phyloP scores from a whole-genome alignment of 495 filamentous ascomycete species.

The Parathielavia appendiculata region DNA sequence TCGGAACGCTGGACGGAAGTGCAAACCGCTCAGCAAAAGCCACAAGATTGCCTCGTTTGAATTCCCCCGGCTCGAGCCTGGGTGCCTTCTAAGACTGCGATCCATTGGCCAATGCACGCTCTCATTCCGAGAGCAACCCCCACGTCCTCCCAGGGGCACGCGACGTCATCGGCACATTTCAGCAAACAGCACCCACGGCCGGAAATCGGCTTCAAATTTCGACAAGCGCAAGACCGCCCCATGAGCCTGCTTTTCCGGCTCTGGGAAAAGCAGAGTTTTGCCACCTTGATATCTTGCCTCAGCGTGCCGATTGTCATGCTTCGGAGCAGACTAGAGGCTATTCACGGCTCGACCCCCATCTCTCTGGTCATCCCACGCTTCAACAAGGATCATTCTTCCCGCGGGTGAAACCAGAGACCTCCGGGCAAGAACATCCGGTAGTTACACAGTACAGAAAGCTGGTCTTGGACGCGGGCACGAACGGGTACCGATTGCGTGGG shows the following conservation, averaged over 20 bases:
- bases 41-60: neutral
- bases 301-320: neutral
- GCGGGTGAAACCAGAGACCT: too few relatives aligned
- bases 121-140: conserved; percentile 2
- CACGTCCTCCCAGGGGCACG: conserved; percentile 1
- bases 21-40: conserved; percentile 3
- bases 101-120: conserved; percentile 8
- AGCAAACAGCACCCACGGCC: neutral
- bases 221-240: neutral
- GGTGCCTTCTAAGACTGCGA: neutral
- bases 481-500: neutral
- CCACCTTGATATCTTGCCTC: too few relatives aligned
- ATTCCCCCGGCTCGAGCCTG: neutral
- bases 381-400: neutral
- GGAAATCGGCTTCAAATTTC: too few relatives aligned
- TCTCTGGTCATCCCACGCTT: neutral
- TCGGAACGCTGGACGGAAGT: too few relatives aligned
- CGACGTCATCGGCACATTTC: neutral
- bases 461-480: too few relatives aligned
- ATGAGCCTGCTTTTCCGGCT: neutral
- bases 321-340: neutral
- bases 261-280: too few relatives aligned
- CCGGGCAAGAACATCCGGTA: too few relatives aligned
- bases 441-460: neutral
- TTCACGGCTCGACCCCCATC: neutral